A percentile compares a stretch with the other conserved stretches of the same genome.
phyloP scores from a whole-genome alignment of 2,329 filamentous ascomycete species.

The Ophiocordyceps sinensis region DNA sequence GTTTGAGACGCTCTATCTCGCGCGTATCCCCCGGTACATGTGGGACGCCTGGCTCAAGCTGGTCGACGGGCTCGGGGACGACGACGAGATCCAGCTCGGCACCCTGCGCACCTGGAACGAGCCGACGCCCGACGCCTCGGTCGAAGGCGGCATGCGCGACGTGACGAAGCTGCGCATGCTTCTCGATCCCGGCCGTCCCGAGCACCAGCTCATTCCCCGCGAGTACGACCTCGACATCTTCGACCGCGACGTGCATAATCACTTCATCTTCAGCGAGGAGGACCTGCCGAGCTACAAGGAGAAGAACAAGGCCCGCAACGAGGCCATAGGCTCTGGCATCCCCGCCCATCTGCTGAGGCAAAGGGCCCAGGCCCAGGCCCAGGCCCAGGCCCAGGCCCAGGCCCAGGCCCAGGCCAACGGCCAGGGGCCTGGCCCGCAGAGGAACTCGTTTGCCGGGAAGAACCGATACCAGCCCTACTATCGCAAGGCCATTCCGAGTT shows the following conservation, averaged over 20 bases:
- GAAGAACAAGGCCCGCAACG: conserved; percentile 37
- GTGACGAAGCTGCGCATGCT: conserved; percentile 43
- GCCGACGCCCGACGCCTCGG: conserved; percentile 35
- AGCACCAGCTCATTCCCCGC: conserved; percentile 66
- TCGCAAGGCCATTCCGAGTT: conserved; percentile 62
- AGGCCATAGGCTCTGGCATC: conserved; percentile 42
- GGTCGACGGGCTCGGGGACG: conserved; percentile 50
- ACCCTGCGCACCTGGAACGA: conserved; percentile 50
- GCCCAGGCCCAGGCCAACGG: conserved; percentile 3
- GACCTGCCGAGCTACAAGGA: conserved; percentile 50
- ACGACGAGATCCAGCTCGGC: conserved; percentile 70
- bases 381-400: conserved; percentile 2
- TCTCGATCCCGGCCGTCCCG: conserved; percentile 45
- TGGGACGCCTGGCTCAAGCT: conserved; percentile 60
- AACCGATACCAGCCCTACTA: conserved; percentile 44
- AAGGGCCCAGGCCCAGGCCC: conserved; percentile 4
- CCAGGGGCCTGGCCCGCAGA: conserved; percentile 13
- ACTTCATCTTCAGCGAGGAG: conserved; percentile 86
- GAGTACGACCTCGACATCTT: conserved; percentile 72
- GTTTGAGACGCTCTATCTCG: conserved; percentile 48
- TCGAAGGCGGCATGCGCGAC: conserved; percentile 22
- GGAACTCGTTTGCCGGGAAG: conserved; percentile 29
- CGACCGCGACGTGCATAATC: conserved; percentile 56
- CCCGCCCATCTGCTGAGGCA: conserved; percentile 39
- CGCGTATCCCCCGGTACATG: conserved; percentile 64